Percentiles rank a stretch among this genome's conserved stretches.
phyloP scores from a whole-genome alignment of 805 yeast species.

The Clavispora phyllophila region DNA sequence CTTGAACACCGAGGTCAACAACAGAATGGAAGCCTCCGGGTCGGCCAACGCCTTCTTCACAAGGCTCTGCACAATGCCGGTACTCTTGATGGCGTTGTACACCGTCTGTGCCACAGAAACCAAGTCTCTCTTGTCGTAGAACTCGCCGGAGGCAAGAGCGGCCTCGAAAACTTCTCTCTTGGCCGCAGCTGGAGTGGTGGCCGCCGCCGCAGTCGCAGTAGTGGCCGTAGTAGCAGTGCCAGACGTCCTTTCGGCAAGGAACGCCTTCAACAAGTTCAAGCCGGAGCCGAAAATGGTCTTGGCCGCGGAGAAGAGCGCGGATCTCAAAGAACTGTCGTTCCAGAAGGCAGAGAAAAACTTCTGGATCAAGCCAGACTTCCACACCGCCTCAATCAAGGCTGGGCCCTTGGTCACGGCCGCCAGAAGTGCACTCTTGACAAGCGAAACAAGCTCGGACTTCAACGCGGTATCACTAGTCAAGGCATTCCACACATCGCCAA shows the following conservation, averaged over 20 bases:
- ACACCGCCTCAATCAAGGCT: conserved; percentile 35
- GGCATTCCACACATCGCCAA: conserved; percentile 30
- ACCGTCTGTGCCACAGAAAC: conserved; percentile 22
- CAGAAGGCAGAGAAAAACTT: conserved; percentile 26
- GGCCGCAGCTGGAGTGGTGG: conserved; percentile 13
- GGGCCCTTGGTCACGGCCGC: conserved; percentile 37
- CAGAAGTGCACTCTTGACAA: conserved; percentile 28
- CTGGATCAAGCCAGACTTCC: conserved; percentile 36
- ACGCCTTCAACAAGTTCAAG: conserved; percentile 21
- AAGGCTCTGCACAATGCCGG: conserved; percentile 30
- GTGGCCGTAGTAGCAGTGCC: conserved; percentile 11
- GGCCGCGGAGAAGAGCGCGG: conserved; percentile 29
- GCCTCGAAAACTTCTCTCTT: conserved; percentile 13
- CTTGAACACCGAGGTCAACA: conserved; percentile 29
- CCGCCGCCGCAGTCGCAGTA: conserved; percentile 14
- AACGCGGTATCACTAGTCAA: conserved; percentile 31
- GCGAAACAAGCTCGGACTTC: conserved; percentile 19
- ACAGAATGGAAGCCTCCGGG: conserved; percentile 30
- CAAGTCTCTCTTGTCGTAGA: conserved; percentile 34
- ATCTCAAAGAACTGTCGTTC: conserved; percentile 29
- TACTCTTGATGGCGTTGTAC: conserved; percentile 25
- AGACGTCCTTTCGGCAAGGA: conserved; percentile 11
- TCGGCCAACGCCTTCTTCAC: conserved; percentile 32
- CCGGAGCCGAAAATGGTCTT: conserved; percentile 31
- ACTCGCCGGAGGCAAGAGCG: conserved; percentile 19